These are phyloP conservation scores for Chlorella ohadii DNA, from an alignment of 139 green algal species.

Conservation along the genomic window DNA sequence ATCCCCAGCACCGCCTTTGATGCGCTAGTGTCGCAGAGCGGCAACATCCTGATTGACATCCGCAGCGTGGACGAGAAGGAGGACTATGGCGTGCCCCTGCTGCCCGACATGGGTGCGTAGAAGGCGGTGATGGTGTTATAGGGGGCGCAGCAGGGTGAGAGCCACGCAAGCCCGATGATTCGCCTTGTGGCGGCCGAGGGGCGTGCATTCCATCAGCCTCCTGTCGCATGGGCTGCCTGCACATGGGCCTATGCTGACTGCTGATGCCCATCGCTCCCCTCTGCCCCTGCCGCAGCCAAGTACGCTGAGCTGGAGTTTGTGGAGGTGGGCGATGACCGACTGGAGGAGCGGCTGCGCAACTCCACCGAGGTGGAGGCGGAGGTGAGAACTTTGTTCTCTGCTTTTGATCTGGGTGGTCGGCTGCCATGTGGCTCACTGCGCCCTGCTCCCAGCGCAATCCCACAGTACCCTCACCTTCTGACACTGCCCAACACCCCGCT, in stretches of 20 bases:
- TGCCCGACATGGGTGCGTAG: conserved; percentile 58
- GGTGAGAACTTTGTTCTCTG: conserved; percentile 7
- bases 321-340: conserved; percentile 62
- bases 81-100: conserved; percentile 76
- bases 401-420: no score
- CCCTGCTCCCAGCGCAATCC: no score
- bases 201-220: no score
- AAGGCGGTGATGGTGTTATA: neutral
- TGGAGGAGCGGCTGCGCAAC: conserved; percentile 75
- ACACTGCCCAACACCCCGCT: no score
- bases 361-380: conserved; percentile 52
- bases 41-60: conserved; percentile 83
- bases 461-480: no score
- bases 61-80: conserved; percentile 80
- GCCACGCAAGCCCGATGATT: no score
- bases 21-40: conserved; percentile 52
- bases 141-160: no score
- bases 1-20: conserved; percentile 76
- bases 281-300: conserved; percentile 5
- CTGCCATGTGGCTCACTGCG: no score
- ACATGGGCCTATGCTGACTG: neutral
- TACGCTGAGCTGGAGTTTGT: conserved; percentile 85
- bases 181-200: no score
- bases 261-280: neutral
- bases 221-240: neutral